Conservation (phyloP, 176 grass and related monocot species). For the Carex cristatella region DNA sequence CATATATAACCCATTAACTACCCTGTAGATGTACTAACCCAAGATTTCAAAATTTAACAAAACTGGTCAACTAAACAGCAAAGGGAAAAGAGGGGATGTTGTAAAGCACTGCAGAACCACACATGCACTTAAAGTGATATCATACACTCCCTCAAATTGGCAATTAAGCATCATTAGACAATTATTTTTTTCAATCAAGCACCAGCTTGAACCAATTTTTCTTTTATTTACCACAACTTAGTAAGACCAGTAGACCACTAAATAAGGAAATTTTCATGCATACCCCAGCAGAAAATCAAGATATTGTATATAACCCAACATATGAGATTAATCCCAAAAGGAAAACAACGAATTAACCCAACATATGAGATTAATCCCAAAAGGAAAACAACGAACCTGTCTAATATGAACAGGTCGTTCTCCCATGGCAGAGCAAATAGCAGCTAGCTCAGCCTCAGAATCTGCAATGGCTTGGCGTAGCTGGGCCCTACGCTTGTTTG, state of each 20-base stretch:
- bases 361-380: conserved; percentile 4
- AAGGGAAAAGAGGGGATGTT: background rate
- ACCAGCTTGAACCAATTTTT: background rate
- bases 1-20: background rate
- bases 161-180: background rate
- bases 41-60: background rate
- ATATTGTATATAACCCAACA: background rate
- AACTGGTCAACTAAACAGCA: background rate
- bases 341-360: background rate
- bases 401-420: conserved; percentile 41
- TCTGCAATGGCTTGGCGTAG: conserved; percentile 59
- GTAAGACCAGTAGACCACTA: background rate
- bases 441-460: conserved; percentile 48
- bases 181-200: background rate
- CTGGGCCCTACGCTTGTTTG: conserved; percentile 54
- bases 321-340: background rate
- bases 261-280: background rate
- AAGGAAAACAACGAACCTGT: conserved; percentile 35
- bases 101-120: background rate
- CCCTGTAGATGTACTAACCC: background rate
- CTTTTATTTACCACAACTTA: background rate
- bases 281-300: background rate
- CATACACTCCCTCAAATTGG: background rate
- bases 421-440: conserved; percentile 53
- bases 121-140: background rate